A percentile compares a stretch with the other conserved stretches of the same genome.
These are phyloP conservation scores for Aspergillus oerlinghausenensis DNA, from an alignment of 2,329 filamentous ascomycete genomes.

Conservation along the genomic window DNA sequence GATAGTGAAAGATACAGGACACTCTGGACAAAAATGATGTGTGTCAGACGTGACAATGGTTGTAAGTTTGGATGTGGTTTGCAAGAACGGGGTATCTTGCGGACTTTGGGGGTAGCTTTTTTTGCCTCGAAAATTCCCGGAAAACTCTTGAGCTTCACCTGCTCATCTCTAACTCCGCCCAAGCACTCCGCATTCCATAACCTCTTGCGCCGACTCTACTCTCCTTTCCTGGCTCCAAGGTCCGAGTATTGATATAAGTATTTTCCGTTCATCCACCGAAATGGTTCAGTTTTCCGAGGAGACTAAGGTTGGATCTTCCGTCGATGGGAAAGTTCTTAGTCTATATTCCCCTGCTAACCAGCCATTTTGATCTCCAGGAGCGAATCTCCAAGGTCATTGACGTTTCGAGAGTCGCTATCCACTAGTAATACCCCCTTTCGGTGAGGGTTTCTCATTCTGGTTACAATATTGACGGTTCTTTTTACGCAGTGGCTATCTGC, in stretches of 20 bases:
- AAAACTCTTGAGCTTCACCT: slow-evolving; percentile 28
- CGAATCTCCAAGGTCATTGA: slow-evolving; percentile 97
- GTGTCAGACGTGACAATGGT: neutral
- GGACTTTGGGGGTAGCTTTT: slow-evolving; percentile 16
- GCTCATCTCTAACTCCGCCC: slow-evolving; percentile 12
- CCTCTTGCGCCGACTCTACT: neutral
- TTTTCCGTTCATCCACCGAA: slow-evolving; percentile 1
- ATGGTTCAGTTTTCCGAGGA: slow-evolving; percentile 81
- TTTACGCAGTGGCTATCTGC: slow-evolving; percentile 76
- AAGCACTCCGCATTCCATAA: slow-evolving; percentile 11
- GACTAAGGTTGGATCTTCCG: slow-evolving; percentile 66
- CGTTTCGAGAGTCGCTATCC: slow-evolving; percentile 84
- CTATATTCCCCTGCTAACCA: slow-evolving; percentile 8
- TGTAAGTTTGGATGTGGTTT: neutral
- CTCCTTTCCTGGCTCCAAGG: neutral
- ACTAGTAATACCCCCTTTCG: slow-evolving; percentile 65
- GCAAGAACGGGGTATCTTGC: neutral
- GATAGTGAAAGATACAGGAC: neutral
- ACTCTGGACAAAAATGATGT: neutral
- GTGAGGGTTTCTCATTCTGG: neutral
- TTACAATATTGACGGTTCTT: slow-evolving; percentile 15
- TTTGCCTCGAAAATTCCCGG: slow-evolving; percentile 13
- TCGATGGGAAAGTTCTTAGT: neutral
- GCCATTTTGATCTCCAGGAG: slow-evolving; percentile 57
- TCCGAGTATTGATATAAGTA: neutral